Base-by-base conservation (phyloP, 768 basidiomycete genomes). In the Porphyrellus cyaneotinctus region DNA sequence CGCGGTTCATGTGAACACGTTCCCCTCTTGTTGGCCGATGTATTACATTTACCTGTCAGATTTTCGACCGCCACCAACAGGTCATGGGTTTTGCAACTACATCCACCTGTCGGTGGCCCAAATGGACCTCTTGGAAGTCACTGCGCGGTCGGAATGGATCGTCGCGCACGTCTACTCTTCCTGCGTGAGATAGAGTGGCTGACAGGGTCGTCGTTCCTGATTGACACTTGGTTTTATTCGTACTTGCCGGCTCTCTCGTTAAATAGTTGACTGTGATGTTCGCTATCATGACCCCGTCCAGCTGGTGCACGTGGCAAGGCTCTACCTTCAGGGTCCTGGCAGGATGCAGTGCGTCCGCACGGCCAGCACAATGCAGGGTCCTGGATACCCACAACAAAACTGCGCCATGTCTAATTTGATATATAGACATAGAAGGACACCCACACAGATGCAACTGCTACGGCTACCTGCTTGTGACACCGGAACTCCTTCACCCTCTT, bases 391-490 rank as follows among this genome's bases (percentile, higher is more conserved):
- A 59, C 47, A 54, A 57, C 51, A 52, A 41, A 56, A 51, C 54
- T 47, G 41, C 53, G 54, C 55, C 57, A 53, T 47, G 55, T 60
- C 47, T 24, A 59, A 65, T 65, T 67, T 67, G 65, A 66, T 65
- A 62, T 64, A 67, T 53, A 46, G 43, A 44, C 30, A 44, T 18
- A 36, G 35, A 36, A 17, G 24, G 51, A 38, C 48, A 30, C 31
- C 53, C 51, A 57, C 53, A 59, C 52, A 57, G n/a, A 41, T 47
- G 54, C 50, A 51, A 38, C 35, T 30, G 41, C 62, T 52, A 61
- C 54, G 43, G 52, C 54, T 54, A 62, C 54, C 45, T 41, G 53
- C 52, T 51, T 64, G 57, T 56, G 59, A 62, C 44, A 52, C 51
- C 53, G 28, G 46, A 24, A 11, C 22, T 24, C 43, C 20, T 28